phyloP scores from a whole-genome alignment of 768 basidiomycete genomes.

The Collybiopsis confluens region DNA sequence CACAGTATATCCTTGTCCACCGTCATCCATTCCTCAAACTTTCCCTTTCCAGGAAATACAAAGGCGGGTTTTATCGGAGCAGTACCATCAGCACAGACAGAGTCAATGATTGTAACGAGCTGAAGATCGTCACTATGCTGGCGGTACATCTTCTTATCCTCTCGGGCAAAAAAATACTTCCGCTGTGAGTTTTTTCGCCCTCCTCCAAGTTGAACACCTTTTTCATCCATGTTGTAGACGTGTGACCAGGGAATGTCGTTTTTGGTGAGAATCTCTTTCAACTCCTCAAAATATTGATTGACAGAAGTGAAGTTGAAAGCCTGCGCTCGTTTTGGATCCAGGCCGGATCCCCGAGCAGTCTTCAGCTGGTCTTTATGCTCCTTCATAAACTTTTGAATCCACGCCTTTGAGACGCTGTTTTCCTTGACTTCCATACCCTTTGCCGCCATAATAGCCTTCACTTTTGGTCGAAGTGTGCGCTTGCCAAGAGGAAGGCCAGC shows the following conservation, averaged over 20 bases:
- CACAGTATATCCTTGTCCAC: conserved; percentile 19
- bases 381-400: background rate
- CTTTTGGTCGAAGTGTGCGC: background rate
- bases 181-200: conserved; percentile 12
- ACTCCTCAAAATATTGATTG: conserved; percentile 19
- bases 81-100: conserved; percentile 31
- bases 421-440: background rate
- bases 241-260: conserved; percentile 22
- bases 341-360: conserved; percentile 7
- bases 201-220: too few species aligned
- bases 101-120: conserved; percentile 38
- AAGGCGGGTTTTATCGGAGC: conserved; percentile 24
- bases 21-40: conserved; percentile 21
- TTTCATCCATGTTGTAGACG: conserved; percentile 26
- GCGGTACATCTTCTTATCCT: conserved; percentile 16
- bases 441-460: background rate
- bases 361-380: background rate
- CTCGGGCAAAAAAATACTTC: conserved; percentile 20
- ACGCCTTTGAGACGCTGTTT: background rate
- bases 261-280: conserved; percentile 17
- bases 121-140: conserved; percentile 30
- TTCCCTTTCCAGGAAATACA: conserved; percentile 27
- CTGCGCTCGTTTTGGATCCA: conserved; percentile 29
- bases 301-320: conserved; percentile 28
- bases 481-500: background rate